These are phyloP conservation scores for Diplodia sapinea DNA, from an alignment of 2,329 filamentous ascomycete species.

Conservation along the genomic window DNA sequence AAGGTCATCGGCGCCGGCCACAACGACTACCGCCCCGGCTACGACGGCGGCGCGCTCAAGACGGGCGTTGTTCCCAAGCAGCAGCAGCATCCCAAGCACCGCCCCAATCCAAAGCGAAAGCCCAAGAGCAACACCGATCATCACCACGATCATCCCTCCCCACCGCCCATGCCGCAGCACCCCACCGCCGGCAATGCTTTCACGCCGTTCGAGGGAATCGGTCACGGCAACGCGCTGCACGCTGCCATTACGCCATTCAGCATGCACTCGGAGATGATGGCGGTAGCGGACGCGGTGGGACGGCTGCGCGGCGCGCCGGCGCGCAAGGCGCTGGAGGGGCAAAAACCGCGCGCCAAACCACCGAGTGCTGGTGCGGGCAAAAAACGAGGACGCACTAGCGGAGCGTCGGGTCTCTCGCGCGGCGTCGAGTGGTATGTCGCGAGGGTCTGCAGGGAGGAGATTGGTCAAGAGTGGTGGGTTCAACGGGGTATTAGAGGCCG, in stretches of 20 bases:
- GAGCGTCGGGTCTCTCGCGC: neutral
- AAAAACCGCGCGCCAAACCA: constrained; percentile 60
- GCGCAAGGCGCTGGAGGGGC: constrained; percentile 50
- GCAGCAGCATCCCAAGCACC: constrained; percentile 41
- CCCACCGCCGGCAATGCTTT: constrained; percentile 42
- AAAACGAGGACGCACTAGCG: neutral
- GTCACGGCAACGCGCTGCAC: constrained; percentile 42
- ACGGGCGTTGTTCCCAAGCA: constrained; percentile 48
- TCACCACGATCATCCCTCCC: constrained; percentile 21
- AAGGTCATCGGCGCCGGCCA: constrained; percentile 60
- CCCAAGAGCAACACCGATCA: constrained; percentile 36
- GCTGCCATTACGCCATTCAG: constrained; percentile 52
- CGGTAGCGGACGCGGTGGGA: constrained; percentile 56
- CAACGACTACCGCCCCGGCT: constrained; percentile 59
- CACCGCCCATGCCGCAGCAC: neutral
- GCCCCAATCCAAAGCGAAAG: constrained; percentile 41
- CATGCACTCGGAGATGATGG: constrained; percentile 64
- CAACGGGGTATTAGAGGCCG: neutral
- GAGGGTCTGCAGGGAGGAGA: neutral
- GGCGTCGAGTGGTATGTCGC: neutral
- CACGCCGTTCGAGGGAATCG: constrained; percentile 46
- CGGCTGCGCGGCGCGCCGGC: constrained; percentile 51
- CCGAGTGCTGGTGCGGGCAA: constrained; percentile 55
- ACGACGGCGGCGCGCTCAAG: constrained; percentile 58
- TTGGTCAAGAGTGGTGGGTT: neutral